Evolutionary conservation across 768 basidiomycete genomes (phyloP), one percentile per base, ranked within the genome.

Genomic region (Podaxis sp.): DNA sequence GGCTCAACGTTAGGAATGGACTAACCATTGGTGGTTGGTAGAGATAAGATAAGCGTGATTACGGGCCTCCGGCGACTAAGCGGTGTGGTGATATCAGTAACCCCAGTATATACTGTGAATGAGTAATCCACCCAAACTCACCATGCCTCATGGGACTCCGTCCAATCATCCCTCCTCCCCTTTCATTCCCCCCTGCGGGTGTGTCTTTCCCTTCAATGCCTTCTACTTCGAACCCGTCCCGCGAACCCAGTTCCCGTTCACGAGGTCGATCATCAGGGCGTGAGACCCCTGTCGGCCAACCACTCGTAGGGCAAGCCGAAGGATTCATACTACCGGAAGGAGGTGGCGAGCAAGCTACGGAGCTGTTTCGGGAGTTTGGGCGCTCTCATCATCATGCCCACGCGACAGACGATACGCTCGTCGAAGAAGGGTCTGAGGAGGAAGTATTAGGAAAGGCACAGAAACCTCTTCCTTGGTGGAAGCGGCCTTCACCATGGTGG

Each of bases 401-500:
- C 17, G 56, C 55, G 9, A 51, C 47, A 9, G 56, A 58, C 6
- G 51, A 13, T 51, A 40, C 51, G 15, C 46, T 55, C 25, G 65
- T 67, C 11, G 70, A 75, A 29, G 70, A 73, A 11, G 65, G 69
- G 33, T 59, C 61, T 2, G 75, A 78, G 49, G 69, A 67, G 22
- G 71, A 72, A 38, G 69, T 73, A 40, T 19, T 37, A 6, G 62
- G 60, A 15, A 66, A 65, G 55, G 68, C 53, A 68, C 73, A 64
- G 68, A 71, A 61, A 33, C 33, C 8, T 65, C 76, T 80, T 51
- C 87, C 90, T 2, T 93, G 91, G 90, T 92, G 88, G 83, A 90
- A 78, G 74, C 76, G 82, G 46, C 89, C 91, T 2, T 91, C 90
- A 0, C 80, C 89, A 0, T 81, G 78, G 75, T 93, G 91, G 92